Percentiles rank a stretch among this genome's conserved stretches.
These are phyloP conservation scores for Papiliotrema terrestris DNA, from an alignment of 1,284 basidiomycete species.

Conservation along the genomic window DNA sequence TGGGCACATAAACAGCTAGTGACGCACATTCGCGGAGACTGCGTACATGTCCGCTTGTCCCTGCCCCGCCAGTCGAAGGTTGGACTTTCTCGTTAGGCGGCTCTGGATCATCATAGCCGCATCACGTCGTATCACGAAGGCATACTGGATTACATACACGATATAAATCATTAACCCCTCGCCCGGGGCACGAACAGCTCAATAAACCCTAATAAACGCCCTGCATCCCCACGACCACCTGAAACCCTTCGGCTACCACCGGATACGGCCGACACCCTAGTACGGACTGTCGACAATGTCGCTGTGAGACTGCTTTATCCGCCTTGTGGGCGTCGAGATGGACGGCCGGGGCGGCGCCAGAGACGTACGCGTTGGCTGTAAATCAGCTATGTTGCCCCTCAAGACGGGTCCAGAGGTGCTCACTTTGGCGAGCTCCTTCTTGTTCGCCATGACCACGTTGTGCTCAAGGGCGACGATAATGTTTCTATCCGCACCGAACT, in stretches of 20 bases:
- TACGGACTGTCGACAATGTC: conserved; percentile 45
- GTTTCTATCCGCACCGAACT: conserved; percentile 89
- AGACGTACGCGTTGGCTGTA: conserved; percentile 31
- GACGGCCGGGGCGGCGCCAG: conserved; percentile 14
- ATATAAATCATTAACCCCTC: too few species aligned
- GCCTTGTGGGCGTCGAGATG: conserved; percentile 30
- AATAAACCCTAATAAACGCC: too few species aligned
- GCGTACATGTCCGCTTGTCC: too few species aligned
- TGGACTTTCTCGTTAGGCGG: too few species aligned
- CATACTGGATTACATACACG: too few species aligned
- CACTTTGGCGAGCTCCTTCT: conserved; percentile 75
- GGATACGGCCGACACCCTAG: conserved; percentile 4
- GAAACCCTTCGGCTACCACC: neutral
- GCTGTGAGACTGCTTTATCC: conserved; percentile 34
- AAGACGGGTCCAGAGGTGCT: conserved; percentile 1
- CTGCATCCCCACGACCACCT: too few species aligned
- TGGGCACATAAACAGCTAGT: too few species aligned
- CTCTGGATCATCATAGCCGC: neutral
- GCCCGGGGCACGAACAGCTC: too few species aligned
- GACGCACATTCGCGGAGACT: too few species aligned
- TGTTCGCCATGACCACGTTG: conserved; percentile 90
- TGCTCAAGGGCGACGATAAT: conserved; percentile 94
- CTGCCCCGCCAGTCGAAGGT: too few species aligned
- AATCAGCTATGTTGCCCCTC: neutral
- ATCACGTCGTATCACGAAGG: neutral